Conservation (phyloP, 2,329 filamentous ascomycete species). For the Penicillium sp. region DNA sequence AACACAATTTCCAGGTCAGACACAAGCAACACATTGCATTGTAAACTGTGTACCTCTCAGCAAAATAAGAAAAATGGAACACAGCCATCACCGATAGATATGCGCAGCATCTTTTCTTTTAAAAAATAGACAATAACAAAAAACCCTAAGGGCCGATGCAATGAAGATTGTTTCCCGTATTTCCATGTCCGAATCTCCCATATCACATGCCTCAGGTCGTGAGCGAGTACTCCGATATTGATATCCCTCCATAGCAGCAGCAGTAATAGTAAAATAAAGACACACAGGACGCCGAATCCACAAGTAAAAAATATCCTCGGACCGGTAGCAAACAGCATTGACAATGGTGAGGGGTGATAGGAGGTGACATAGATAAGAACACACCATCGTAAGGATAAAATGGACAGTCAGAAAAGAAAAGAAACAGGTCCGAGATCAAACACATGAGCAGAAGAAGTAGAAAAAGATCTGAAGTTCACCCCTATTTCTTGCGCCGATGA, state of each 20-base stretch:
- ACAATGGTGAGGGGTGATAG: constrained; percentile 6
- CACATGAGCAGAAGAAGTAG: constrained; percentile 11
- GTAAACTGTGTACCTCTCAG: constrained; percentile 21
- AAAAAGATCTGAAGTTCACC: constrained; percentile 9
- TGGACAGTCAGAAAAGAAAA: constrained; percentile 17
- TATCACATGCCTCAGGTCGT: constrained; percentile 21
- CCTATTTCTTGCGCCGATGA: constrained; percentile 29
- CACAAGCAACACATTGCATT: constrained; percentile 15
- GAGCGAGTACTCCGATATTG: constrained; percentile 1
- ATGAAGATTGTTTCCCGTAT: constrained; percentile 15
- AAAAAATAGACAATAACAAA: constrained; percentile 16
- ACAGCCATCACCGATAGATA: constrained; percentile 15
- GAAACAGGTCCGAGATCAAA: constrained; percentile 7
- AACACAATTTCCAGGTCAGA: constrained; percentile 3
- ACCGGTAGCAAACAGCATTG: constrained; percentile 12
- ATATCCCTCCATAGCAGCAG: not conserved
- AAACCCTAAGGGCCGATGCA: constrained; percentile 3
- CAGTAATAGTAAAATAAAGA: constrained; percentile 4
- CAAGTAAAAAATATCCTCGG: constrained; percentile 4
- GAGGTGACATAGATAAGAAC: constrained; percentile 1
- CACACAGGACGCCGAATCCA: constrained; percentile 12
- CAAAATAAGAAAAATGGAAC: constrained; percentile 3
- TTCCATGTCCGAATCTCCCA: constrained; percentile 18
- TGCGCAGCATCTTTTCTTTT: constrained; percentile 9
- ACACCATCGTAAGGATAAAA: constrained; percentile 15